Conservation (phyloP, 306 rosid genomes). For the Argentina anserina region DNA sequence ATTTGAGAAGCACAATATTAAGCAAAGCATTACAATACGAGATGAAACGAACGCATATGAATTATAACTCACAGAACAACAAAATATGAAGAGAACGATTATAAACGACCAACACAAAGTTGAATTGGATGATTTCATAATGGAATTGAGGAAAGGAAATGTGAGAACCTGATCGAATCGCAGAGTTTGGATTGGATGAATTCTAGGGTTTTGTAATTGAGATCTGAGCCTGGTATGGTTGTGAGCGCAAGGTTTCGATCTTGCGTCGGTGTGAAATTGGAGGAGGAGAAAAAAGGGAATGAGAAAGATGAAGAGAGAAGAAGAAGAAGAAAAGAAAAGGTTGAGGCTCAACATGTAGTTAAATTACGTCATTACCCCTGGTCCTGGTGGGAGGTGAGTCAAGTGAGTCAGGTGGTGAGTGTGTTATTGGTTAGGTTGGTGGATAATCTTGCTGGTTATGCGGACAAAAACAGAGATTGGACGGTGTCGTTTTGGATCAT, state of each 20-base stretch:
- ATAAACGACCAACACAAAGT: background rate
- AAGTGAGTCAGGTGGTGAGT: too few species aligned
- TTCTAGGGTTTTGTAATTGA: slow-evolving; percentile 43
- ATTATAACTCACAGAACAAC: background rate
- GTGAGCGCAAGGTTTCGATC: slow-evolving; percentile 23
- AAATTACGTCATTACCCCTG: slow-evolving; percentile 20
- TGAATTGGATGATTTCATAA: background rate
- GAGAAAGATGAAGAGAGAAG: background rate
- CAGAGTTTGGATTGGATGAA: slow-evolving; percentile 8
- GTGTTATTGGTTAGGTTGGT: too few species aligned
- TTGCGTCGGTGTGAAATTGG: slow-evolving; percentile 30
- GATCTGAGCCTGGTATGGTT: slow-evolving; percentile 42
- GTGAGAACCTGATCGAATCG: slow-evolving; percentile 44
- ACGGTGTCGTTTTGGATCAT: too few species aligned
- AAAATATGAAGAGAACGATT: background rate
- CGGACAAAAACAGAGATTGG: too few species aligned
- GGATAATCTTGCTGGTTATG: too few species aligned
- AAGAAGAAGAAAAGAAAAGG: background rate
- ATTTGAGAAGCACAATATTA: background rate
- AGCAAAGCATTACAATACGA: background rate
- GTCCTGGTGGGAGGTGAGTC: background rate
- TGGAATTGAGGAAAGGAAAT: slow-evolving; percentile 22
- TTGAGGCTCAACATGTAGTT: background rate
- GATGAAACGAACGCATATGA: background rate
- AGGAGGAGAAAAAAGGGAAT: slow-evolving; percentile 3